A percentile compares a stretch with the other conserved stretches of the same genome.
These are phyloP conservation scores for Apiotrichum sp. DNA, from an alignment of 1,284 basidiomycete species.

Conservation along the genomic window DNA sequence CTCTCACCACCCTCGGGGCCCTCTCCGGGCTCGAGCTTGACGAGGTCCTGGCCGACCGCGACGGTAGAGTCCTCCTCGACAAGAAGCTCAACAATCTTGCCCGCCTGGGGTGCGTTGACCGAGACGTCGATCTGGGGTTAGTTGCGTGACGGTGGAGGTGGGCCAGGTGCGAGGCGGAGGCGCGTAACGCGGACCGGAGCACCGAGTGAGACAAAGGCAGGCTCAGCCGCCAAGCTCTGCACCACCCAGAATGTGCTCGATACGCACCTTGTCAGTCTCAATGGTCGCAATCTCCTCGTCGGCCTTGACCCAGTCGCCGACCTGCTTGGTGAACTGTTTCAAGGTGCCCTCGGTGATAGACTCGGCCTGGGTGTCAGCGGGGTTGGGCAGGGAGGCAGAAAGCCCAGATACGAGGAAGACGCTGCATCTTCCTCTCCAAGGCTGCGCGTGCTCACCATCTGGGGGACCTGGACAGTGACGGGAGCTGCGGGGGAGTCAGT, in stretches of 20 bases:
- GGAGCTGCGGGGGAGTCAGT: conserved; percentile 3
- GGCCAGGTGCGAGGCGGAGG: too few species aligned
- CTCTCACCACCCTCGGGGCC: conserved; percentile 37
- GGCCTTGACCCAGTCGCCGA: conserved; percentile 80
- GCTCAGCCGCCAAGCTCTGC: too few species aligned
- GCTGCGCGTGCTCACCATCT: conserved; percentile 57
- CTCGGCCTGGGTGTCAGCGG: conserved; percentile 57
- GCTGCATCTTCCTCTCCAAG: too few species aligned
- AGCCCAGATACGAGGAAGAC: too few species aligned
- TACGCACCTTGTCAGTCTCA: conserved; percentile 90
- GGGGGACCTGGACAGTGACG: conserved; percentile 75
- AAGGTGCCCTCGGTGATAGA: conserved; percentile 97
- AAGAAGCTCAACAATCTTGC: conserved; percentile 79
- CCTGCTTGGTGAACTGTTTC: conserved; percentile 90
- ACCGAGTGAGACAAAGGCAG: too few species aligned
- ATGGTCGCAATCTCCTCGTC: conserved; percentile 98
- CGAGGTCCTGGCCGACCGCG: conserved; percentile 88
- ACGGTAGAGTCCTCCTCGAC: conserved; percentile 93
- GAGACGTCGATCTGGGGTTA: conserved; percentile 81
- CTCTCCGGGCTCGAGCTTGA: conserved; percentile 82
- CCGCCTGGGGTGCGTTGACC: conserved; percentile 86
- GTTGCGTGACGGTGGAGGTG: not conserved
- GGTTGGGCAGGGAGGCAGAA: too few species aligned
- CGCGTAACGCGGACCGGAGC: too few species aligned
- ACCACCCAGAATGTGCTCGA: too few species aligned